phyloP scores from a whole-genome alignment of 2,329 filamentous ascomycete species.

The Pezizomycotina sp. region DNA sequence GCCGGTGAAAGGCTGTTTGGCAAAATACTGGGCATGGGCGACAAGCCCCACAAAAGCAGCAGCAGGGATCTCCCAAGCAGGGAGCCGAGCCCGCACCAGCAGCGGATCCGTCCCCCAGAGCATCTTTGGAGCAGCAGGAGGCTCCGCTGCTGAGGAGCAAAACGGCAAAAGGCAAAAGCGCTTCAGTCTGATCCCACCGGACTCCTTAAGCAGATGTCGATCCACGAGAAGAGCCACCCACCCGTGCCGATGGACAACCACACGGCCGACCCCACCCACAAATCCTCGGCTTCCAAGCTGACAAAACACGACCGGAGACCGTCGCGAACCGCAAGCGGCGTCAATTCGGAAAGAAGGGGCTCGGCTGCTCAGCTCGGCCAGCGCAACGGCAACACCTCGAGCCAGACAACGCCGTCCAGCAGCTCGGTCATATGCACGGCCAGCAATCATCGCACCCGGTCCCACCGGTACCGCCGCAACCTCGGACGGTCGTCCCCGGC shows the following conservation, averaged over 20 bases:
- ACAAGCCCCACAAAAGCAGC: constrained; percentile 11
- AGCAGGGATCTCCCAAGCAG: constrained; percentile 12
- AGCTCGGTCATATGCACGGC: constrained; percentile 10
- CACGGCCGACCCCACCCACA: constrained; percentile 29
- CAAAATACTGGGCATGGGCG: constrained; percentile 23
- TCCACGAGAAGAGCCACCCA: constrained; percentile 18
- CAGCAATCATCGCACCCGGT: constrained; percentile 28
- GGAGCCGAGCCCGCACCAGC: constrained; percentile 15
- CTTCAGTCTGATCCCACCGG: constrained; percentile 53
- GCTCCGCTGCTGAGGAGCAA: constrained; percentile 49
- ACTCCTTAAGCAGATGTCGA: constrained; percentile 22
- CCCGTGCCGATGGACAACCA: constrained; percentile 26
- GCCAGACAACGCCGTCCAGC: constrained; percentile 25
- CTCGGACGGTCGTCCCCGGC: constrained; percentile 31
- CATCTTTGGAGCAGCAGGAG: constrained; percentile 57
- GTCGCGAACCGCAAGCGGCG: constrained; percentile 18
- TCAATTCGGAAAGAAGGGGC: constrained; percentile 17
- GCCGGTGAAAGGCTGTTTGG: constrained; percentile 45
- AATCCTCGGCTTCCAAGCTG: constrained; percentile 26
- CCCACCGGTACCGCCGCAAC: constrained; percentile 34
- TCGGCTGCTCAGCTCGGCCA: no score
- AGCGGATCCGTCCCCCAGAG: constrained; percentile 40
- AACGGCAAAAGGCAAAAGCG: constrained; percentile 29
- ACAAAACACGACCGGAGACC: constrained; percentile 19
- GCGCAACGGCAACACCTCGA: constrained; percentile 12